phyloP scores from a whole-genome alignment of 306 rosid species.

The Herpetospermum pedunculosum region DNA sequence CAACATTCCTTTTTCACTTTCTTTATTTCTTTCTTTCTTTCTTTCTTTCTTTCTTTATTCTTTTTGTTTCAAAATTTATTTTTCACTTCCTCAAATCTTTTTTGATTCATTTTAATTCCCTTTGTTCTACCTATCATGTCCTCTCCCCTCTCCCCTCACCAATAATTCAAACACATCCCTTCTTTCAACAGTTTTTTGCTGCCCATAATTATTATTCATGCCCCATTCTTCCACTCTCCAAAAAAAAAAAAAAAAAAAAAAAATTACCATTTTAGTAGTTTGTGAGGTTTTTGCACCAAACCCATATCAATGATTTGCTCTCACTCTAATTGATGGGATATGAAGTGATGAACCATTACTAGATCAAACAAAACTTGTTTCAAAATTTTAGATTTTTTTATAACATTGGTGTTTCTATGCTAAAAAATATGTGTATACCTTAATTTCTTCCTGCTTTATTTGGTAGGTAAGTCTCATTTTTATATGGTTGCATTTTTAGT shows the following conservation, averaged over 20 bases:
- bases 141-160: no score
- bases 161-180: neutral
- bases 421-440: no score
- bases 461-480: no score
- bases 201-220: neutral
- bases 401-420: neutral
- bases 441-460: no score
- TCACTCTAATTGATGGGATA: neutral
- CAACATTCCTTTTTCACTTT: constrained; percentile 31
- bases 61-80: constrained; percentile 4
- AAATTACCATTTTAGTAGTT: neutral
- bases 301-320: neutral
- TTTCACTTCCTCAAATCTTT: neutral
- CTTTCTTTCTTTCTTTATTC: neutral
- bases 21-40: no score
- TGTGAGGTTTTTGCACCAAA: neutral
- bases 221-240: neutral
- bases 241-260: neutral
- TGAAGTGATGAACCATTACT: neutral
- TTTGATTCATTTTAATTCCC: constrained; percentile 9
- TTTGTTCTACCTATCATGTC: neutral
- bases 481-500: no score
- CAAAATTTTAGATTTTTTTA: no score
- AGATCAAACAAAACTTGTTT: neutral
- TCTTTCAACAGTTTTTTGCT: neutral